Percentiles rank a stretch among this genome's conserved stretches.
phyloP scores from a whole-genome alignment of 768 basidiomycete species.

The Sarcodon aspratus region DNA sequence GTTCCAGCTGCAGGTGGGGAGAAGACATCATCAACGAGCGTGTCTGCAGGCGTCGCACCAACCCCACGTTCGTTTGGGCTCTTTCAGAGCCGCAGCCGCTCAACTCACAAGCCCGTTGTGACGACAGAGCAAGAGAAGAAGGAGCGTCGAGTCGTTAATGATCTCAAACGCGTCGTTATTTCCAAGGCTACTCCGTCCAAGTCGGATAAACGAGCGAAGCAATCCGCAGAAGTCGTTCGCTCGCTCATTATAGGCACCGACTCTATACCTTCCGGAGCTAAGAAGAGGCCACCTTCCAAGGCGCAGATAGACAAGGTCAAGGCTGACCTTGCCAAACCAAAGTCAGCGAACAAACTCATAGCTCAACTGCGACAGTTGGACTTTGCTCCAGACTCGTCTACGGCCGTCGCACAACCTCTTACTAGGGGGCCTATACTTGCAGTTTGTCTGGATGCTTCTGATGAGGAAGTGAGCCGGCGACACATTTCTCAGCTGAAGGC shows the following conservation, averaged over 20 bases:
- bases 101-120: not conserved
- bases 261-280: slow-evolving; percentile 18
- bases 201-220: slow-evolving; percentile 49
- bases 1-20: no score
- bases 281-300: slow-evolving; percentile 30
- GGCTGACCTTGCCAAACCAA: slow-evolving; percentile 51
- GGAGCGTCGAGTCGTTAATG: not conserved
- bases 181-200: slow-evolving; percentile 13
- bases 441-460: slow-evolving; percentile 56
- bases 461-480: slow-evolving; percentile 48
- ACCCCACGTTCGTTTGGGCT: no score
- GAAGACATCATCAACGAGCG: no score
- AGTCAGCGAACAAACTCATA: slow-evolving; percentile 61
- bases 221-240: slow-evolving; percentile 53
- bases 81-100: no score
- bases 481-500: slow-evolving; percentile 39
- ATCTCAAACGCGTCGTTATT: slow-evolving; percentile 2
- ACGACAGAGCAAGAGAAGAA: not conserved
- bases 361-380: slow-evolving; percentile 57
- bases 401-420: slow-evolving; percentile 26
- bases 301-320: slow-evolving; percentile 56
- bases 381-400: slow-evolving; percentile 7
- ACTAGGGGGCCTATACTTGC: slow-evolving; percentile 52
- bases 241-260: slow-evolving; percentile 56
- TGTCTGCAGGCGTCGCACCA: no score